Base-by-base conservation (phyloP, 1,284 basidiomycete genomes). In the Puccinia coronata region DNA sequence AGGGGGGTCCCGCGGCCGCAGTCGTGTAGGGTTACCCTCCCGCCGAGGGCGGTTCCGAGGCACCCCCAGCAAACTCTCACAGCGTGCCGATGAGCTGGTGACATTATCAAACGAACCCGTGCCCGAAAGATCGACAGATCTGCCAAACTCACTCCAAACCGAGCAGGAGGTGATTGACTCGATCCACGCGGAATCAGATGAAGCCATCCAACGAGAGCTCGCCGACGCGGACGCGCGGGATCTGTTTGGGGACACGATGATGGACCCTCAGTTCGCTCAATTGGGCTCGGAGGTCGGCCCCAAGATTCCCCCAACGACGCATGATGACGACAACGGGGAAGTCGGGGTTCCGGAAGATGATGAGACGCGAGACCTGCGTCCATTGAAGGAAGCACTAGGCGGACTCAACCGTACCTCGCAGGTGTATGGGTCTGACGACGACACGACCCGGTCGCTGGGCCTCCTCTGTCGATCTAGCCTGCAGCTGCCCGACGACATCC, bases 41-140 rank as follows among this genome's bases (percentile, higher is more conserved):
- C 79, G 82, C 28, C 65, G 82, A 25, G 79, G 79, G 41, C 53
- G 79, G 47, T 80, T 80, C 49, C 39, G 79, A 2, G 82, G 80
- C 47, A 78, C 77, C 18, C 72, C 82, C 23, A 82, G 80, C 74
- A 75, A 82, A 34, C 80, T 79, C 1, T 69, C 78, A 2, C 69
- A 82, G 31, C 80, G 80, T 6, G 82, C 70, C 31, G 70, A 73
- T 43, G 43, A 76, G 12, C 25, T 81, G n/a, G 73, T 65, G 14
- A 77, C 80, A 1, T 74, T 76, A 25, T 61, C 81, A 25, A 80
- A 80, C 28, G 67, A 71, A 12, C 74, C 59, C 11, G 18, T 53
- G 1, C 43, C 41, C 43, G 31, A 79, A 43, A 23, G 51, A n/a
- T n/a, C 47, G 12, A 36, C 25, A 12, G 51, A 71, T 11, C 77